Evolutionary conservation across 306 rosid genomes (phyloP), one percentile per base, ranked within the genome.

Genomic region (Trifolium repens): DNA sequence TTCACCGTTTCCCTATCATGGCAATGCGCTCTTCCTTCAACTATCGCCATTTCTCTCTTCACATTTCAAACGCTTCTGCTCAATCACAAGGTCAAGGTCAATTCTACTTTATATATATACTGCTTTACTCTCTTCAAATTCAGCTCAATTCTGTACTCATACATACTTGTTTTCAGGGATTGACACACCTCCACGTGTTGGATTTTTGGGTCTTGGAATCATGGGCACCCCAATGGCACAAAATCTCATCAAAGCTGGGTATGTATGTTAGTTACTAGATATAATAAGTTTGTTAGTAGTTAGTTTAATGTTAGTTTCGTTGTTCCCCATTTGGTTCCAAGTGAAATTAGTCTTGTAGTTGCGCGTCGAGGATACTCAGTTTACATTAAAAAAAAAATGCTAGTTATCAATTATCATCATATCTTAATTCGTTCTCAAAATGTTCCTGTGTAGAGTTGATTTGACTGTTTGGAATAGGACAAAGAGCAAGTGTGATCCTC

Each of bases 161-260:
- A 7, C 17, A 2, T 9, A 7, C 7, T 39, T 66, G 26, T 5
- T 54, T 70, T 16, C 62, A 82, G 91, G 22, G 13, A 81, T 61
- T 73, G 87, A 80, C 54, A 32, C 82, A 15, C 88, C 91, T 1
- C 40, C 85, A 12, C 82, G 85, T 0, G 78, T 91, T 71, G 98
- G 98, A 63, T 94, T 94, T 78, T 80, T 94, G 62, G 98, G 98
- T 71, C 77, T 91, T 15, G 98, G 98, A 86, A 94, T 94, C 78
- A 94, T 94, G 98, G 98, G 98, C 72, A 82, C 90, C 74, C 98
- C 97, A 16, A 94, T 94, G 98, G 97, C 97, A 34, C 92, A 77
- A 14, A 94, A 94, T 85, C 96, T 94, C 62, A 58, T 89, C 9
- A 88, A 87, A 77, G 81, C 94, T 73, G 98, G 98, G 97, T 93